These are phyloP conservation scores for Parsonsia alboflavescens DNA, from an alignment of 257 asterid species.

Conservation along the genomic window DNA sequence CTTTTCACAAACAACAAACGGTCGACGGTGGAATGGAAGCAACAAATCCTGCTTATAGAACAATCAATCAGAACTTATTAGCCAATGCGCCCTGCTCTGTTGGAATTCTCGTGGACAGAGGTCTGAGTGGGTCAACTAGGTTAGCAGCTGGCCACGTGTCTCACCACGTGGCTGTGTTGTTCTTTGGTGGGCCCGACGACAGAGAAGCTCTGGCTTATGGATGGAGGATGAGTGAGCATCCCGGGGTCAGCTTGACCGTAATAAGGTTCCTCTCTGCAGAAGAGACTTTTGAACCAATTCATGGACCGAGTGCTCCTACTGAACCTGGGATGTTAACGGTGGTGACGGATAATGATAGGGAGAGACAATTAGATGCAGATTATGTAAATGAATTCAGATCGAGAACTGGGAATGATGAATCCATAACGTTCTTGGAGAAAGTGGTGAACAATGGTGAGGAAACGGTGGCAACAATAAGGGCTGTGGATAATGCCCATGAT, in stretches of 20 bases:
- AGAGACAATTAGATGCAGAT: constrained; percentile 58
- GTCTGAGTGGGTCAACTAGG: constrained; percentile 66
- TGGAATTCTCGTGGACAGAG: constrained; percentile 87
- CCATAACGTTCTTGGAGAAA: constrained; percentile 41
- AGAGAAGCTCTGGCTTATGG: constrained; percentile 78
- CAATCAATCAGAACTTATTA: constrained; percentile 70
- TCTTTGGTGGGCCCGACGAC: constrained; percentile 89
- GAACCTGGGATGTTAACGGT: constrained; percentile 36
- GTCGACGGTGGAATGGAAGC: constrained; percentile 96
- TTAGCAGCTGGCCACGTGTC: constrained; percentile 44
- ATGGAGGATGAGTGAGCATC: constrained; percentile 69
- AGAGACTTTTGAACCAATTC: constrained; percentile 8
- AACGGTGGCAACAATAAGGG: constrained; percentile 66
- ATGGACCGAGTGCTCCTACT: background rate
- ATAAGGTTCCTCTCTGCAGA: constrained; percentile 53
- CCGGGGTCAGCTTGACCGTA: constrained; percentile 51
- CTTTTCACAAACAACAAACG: constrained; percentile 90
- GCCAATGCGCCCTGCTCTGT: constrained; percentile 81
- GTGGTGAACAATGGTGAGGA: constrained; percentile 81
- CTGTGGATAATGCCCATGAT: constrained; percentile 56
- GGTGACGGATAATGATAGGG: constrained; percentile 41
- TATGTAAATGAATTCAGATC: constrained; percentile 48
- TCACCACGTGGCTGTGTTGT: constrained; percentile 57
- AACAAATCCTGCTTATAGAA: constrained; percentile 57
- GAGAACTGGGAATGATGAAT: constrained; percentile 34